Conservation (phyloP, 2,329 filamentous ascomycete genomes). For the Aureobasidium namibiae region DNA sequence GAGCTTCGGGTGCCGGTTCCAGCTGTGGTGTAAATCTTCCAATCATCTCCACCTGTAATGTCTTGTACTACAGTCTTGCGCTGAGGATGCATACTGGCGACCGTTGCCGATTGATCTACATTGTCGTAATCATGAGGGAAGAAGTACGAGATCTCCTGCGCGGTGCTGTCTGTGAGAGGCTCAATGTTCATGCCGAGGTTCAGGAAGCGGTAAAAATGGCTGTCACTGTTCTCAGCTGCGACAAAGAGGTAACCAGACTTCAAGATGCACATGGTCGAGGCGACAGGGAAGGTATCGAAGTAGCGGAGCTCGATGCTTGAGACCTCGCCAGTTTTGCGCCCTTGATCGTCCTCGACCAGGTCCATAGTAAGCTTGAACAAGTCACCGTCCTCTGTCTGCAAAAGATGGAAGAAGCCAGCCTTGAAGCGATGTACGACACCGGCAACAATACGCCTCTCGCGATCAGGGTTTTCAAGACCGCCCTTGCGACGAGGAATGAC, state of each 20-base stretch:
- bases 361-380: slow-evolving; percentile 94
- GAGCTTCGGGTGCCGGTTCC: slow-evolving; percentile 82
- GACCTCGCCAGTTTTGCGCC: slow-evolving; percentile 72
- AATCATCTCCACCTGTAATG: slow-evolving; percentile 82
- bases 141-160: slow-evolving; percentile 75
- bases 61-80: slow-evolving; percentile 90
- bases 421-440: slow-evolving; percentile 98
- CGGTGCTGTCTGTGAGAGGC: slow-evolving; percentile 73
- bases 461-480: slow-evolving; percentile 81
- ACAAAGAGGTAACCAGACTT: slow-evolving; percentile 95
- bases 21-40: slow-evolving; percentile 90
- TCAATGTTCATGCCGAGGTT: slow-evolving; percentile 93
- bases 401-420: slow-evolving; percentile 87
- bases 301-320: slow-evolving; percentile 86
- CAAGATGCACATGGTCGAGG: slow-evolving; percentile 79
- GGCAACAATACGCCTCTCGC: slow-evolving; percentile 77
- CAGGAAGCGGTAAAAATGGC: slow-evolving; percentile 94
- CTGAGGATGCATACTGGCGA: slow-evolving; percentile 83
- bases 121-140: slow-evolving; percentile 72
- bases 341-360: slow-evolving; percentile 73
- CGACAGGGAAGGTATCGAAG: slow-evolving; percentile 90
- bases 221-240: slow-evolving; percentile 85
- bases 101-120: slow-evolving; percentile 72
- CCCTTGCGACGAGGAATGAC: slow-evolving; percentile 81
- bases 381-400: slow-evolving; percentile 97